These are phyloP conservation scores for Heracleum sosnowskyi DNA, from an alignment of 129 eudicot species.

Conservation along the genomic window DNA sequence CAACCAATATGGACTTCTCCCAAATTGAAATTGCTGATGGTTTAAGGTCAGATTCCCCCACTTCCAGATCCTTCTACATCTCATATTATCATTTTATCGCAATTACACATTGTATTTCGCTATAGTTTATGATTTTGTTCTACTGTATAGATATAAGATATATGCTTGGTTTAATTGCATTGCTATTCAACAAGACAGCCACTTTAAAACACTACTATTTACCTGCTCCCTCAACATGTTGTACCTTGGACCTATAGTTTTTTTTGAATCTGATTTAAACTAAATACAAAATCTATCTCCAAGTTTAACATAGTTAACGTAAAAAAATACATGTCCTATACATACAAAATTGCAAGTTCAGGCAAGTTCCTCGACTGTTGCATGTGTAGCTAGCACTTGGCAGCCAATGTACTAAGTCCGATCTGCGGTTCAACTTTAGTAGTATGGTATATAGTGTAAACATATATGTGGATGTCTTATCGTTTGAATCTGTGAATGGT, in stretches of 20 bases:
- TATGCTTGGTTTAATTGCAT: background rate
- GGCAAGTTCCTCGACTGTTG: background rate
- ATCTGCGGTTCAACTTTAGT: background rate
- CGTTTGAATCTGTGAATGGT: background rate
- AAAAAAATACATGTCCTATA: no score
- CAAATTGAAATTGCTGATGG: constrained; percentile 71
- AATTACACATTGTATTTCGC: background rate
- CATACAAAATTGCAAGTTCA: background rate
- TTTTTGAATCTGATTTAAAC: background rate
- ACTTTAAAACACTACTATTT: background rate
- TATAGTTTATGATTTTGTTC: background rate
- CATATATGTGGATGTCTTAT: background rate
- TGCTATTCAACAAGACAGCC: background rate
- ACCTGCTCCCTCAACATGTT: background rate
- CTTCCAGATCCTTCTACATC: no score
- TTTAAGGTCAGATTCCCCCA: constrained; percentile 39
- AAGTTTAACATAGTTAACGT: no score
- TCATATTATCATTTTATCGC: background rate
- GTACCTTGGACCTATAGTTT: background rate
- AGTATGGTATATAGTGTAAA: background rate
- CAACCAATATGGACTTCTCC: constrained; percentile 81
- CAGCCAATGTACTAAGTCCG: background rate
- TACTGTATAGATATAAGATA: background rate
- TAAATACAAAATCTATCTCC: no score
- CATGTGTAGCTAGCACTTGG: background rate